Base-by-base conservation (phyloP, 805 yeast species). In the Wickerhamomyces bovis region DNA sequence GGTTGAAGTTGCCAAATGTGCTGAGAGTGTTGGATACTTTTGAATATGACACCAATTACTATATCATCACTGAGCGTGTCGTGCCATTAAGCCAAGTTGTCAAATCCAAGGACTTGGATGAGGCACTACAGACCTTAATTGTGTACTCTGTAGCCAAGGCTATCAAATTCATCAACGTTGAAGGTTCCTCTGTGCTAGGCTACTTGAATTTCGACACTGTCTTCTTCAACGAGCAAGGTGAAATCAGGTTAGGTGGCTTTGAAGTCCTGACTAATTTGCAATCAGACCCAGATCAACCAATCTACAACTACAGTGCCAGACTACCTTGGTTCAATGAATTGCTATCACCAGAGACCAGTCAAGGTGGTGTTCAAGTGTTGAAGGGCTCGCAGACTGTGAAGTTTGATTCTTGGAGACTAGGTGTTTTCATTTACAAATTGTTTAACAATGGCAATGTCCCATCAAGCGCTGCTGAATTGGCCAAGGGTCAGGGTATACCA, bases 211-310 rank as follows among this genome's bases (percentile, higher is more conserved):
- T 67, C 18, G 70, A 76, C 38, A 76, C 85, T 1, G 73, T 90
- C 1, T 89, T 69, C 60, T 80, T 87, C 15, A 83, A 77, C 45
- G 75, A 72, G 26, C 59, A 71, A 15, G 96, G 97, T 13, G 95
- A 85, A 58, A 88, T 96, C 92, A 83, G 80, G 49, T 61, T 90
- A 23, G 85, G 85, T 48, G 96, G 96, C 1, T 80, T 89, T 56
- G 97, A 90, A 63, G 63, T 83, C 1, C 65, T 80, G 31, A 73
- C 83, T 2, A 75, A 70, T 45, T 60, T 75, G 39, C 67, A 75
- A 43, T 55, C 62, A 6, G 64, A 55, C 36, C 58, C 56, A 2
- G 56, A 57, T n/a, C 60, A 55, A 18, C 52, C 63, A 5, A 11
- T 64, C 2, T 75, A 70, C 51, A 61, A 73, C 33, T 60, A 61